Conservation (phyloP, 805 yeast genomes). For the Saccharomycopsis sp. region DNA sequence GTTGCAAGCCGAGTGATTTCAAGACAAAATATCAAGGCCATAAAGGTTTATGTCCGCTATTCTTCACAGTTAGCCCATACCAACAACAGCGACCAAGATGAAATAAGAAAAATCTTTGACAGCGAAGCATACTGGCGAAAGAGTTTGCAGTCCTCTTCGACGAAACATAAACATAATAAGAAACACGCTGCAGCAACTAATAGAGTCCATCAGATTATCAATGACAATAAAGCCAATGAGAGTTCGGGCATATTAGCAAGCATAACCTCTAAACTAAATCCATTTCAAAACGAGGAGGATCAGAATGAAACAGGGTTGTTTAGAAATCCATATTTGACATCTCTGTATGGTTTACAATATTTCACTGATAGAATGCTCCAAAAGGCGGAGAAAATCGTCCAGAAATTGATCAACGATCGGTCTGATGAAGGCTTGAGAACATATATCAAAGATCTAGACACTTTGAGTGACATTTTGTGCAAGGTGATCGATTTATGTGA, state of each 20-base stretch:
- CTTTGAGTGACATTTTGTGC: conserved; percentile 81
- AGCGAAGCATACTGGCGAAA: conserved; percentile 50
- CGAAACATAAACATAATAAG: conserved; percentile 33
- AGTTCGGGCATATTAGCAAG: background rate
- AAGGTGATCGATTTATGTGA: conserved; percentile 92
- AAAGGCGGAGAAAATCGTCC: conserved; percentile 58
- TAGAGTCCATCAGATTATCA: conserved; percentile 4
- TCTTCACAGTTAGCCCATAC: background rate
- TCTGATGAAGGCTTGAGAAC: conserved; percentile 37
- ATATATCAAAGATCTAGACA: conserved; percentile 66
- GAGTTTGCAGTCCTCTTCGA: background rate
- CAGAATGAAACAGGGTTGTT: conserved; percentile 59
- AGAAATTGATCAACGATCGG: conserved; percentile 44
- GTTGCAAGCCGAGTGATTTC: background rate
- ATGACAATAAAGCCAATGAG: conserved; percentile 7
- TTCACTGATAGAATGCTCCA: conserved; percentile 62
- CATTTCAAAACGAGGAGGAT: conserved; percentile 25
- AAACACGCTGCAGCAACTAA: conserved; percentile 10
- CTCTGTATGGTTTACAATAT: conserved; percentile 62
- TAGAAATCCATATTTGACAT: conserved; percentile 58
- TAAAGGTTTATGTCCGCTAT: background rate
- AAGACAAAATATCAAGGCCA: background rate
- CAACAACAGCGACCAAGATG: background rate
- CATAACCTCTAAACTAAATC: conserved; percentile 18
- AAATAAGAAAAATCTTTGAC: conserved; percentile 49